Percentiles rank a stretch among this genome's conserved stretches.
Evolutionary conservation across 306 rosid species (phyloP).

Genomic region (Gastrolobium villosum): DNA sequence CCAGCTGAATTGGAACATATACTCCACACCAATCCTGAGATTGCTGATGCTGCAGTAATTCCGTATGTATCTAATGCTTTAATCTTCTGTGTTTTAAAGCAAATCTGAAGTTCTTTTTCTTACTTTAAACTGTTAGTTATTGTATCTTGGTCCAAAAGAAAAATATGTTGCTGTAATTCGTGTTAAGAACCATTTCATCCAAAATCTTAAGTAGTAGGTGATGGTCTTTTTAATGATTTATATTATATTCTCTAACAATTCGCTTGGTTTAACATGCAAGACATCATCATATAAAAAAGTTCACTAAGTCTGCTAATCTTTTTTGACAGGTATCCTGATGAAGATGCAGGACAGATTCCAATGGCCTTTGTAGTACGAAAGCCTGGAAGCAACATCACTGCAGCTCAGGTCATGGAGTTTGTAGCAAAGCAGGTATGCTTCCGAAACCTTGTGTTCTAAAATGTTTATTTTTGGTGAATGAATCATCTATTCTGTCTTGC

Average conservation of each 20-base stretch:
- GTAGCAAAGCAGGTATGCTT: constrained; percentile 76
- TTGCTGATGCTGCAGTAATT: constrained; percentile 85
- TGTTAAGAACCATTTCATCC: too few relatives aligned
- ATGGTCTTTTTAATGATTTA: too few relatives aligned
- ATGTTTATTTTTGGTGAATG: constrained; percentile 24
- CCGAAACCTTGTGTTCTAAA: constrained; percentile 18
- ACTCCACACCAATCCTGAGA: constrained; percentile 76
- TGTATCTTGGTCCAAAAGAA: background rate
- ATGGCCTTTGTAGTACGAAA: constrained; percentile 92
- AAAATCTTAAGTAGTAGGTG: too few relatives aligned
- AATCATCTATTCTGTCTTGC: constrained; percentile 22
- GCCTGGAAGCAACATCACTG: constrained; percentile 73
- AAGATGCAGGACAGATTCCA: constrained; percentile 90
- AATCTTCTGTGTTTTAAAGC: background rate
- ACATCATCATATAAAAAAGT: constrained; percentile 7
- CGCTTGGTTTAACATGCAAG: background rate
- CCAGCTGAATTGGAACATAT: constrained; percentile 90
- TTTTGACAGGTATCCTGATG: constrained; percentile 80
- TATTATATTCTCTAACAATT: too few relatives aligned
- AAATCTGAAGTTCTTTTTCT: background rate
- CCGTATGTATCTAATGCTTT: constrained; percentile 65
- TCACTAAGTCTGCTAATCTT: constrained; percentile 12
- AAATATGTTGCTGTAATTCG: constrained; percentile 1
- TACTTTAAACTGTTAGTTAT: background rate
- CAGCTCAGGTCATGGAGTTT: constrained; percentile 66